Evolutionary conservation across 225 moss, liverwort and hornwort genomes (phyloP).

Genomic region (Pleurozium schreberi): DNA sequence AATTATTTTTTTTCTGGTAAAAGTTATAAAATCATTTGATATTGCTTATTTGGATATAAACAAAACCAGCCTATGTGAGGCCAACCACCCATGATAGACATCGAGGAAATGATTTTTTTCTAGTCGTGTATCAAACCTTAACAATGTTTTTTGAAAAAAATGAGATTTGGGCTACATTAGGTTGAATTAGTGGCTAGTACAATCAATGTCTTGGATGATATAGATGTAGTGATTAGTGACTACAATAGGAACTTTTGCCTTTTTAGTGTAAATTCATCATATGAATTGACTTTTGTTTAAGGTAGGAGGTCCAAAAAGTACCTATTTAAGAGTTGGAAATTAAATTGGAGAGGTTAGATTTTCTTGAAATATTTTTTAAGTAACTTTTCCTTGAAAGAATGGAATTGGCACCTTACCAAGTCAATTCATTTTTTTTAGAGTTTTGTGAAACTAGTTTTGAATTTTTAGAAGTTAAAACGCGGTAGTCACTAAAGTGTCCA

Average conservation of each 20-base stretch:
- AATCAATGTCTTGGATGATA: not conserved
- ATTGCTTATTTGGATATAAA: not conserved
- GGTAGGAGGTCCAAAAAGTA: too few species aligned
- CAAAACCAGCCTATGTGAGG: not conserved
- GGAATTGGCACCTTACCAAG: too few species aligned
- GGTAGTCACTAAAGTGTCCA: too few species aligned
- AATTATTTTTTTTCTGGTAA: accelerated
- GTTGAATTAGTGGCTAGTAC: not conserved
- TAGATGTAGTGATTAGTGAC: not conserved
- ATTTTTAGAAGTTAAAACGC: too few species aligned
- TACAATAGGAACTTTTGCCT: not conserved
- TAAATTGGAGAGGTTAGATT: too few species aligned
- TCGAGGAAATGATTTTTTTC: too few species aligned
- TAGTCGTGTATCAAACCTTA: not conserved
- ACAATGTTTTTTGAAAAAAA: not conserved
- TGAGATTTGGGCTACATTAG: not conserved
- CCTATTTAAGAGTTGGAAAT: too few species aligned
- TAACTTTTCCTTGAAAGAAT: too few species aligned
- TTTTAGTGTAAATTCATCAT: not conserved
- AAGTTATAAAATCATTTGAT: not conserved
- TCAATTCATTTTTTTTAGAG: too few species aligned
- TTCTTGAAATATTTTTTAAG: too few species aligned
- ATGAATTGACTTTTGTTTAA: not conserved
- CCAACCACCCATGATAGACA: accelerated
- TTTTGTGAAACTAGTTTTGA: too few species aligned